phyloP scores from a whole-genome alignment of 2,329 filamentous ascomycete species.

The Apiospora sp. region DNA sequence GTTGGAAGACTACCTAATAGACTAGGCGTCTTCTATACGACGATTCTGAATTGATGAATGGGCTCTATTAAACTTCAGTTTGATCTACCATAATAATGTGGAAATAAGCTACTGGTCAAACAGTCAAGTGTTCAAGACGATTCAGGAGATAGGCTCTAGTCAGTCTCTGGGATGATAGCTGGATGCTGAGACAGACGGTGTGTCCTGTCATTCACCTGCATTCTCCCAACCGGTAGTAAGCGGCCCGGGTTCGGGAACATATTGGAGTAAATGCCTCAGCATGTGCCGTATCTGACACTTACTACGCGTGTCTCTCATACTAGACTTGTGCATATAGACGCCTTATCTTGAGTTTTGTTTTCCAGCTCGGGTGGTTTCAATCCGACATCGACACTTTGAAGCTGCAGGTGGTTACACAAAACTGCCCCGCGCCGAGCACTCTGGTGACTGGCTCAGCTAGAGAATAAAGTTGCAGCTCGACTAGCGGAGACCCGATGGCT shows the following conservation, averaged over 20 bases:
- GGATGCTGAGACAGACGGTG: neutral
- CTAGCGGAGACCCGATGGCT: neutral
- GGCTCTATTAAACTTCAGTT: neutral
- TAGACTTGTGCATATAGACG: neutral
- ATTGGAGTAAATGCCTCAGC: slow-evolving; percentile 3
- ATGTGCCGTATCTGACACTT: neutral
- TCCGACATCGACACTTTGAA: neutral
- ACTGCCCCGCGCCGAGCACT: slow-evolving; percentile 8
- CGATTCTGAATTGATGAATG: neutral
- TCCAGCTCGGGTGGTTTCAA: neutral
- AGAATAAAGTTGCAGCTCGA: slow-evolving; percentile 20
- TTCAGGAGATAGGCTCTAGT: neutral
- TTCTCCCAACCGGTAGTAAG: neutral
- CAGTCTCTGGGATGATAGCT: slow-evolving; percentile 5
- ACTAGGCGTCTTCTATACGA: neutral
- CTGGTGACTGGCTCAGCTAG: slow-evolving; percentile 6
- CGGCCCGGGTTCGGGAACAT: neutral
- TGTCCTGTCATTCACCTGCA: slow-evolving; percentile 19
- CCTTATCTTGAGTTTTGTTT: neutral
- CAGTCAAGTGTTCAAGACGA: neutral
- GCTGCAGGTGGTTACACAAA: neutral
- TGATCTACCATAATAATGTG: neutral
- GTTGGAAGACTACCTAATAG: neutral
- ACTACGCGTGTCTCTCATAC: neutral
- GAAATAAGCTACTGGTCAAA: neutral